A percentile compares a stretch with the other conserved stretches of the same genome.
Conservation (phyloP, 768 basidiomycete species). For the Trametes maxima region DNA sequence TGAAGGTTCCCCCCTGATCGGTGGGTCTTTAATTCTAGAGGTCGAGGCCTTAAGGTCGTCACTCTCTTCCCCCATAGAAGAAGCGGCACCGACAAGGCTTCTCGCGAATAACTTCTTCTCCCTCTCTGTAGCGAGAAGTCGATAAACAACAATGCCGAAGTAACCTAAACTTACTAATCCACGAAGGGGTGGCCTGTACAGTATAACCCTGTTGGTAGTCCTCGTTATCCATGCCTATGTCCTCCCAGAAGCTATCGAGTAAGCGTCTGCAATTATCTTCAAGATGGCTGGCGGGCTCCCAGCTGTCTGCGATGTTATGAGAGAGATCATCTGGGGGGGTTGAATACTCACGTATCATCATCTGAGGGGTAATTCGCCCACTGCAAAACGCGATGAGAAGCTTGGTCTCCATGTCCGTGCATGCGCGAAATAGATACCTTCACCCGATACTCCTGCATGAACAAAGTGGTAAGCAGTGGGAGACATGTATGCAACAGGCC, state of each 20-base stretch:
- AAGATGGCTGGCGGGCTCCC: constrained; percentile 70
- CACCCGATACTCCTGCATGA: constrained; percentile 60
- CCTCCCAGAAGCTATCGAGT: constrained; percentile 56
- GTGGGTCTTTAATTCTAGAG: background rate
- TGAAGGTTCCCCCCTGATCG: constrained; percentile 6
- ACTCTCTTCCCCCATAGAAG: constrained; percentile 17
- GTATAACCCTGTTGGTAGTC: constrained; percentile 55
- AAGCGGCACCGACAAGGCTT: constrained; percentile 25
- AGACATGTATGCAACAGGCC: background rate
- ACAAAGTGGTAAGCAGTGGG: background rate
- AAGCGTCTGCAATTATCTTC: constrained; percentile 53
- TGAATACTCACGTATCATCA: constrained; percentile 52
- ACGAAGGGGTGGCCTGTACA: constrained; percentile 45
- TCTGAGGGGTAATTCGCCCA: constrained; percentile 67
- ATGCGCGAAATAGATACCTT: constrained; percentile 46
- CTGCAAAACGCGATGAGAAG: constrained; percentile 36
- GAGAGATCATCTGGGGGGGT: background rate
- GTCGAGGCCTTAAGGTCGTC: constrained; percentile 11
- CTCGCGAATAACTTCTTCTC: constrained; percentile 43
- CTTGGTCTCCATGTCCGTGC: background rate
- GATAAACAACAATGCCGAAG: background rate
- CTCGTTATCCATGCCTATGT: constrained; percentile 57
- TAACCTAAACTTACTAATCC: constrained; percentile 53
- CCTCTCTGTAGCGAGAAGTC: constrained; percentile 30
- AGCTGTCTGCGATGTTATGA: constrained; percentile 43